phyloP scores from a whole-genome alignment of 805 yeast species.

The Candida ipomoeae region DNA sequence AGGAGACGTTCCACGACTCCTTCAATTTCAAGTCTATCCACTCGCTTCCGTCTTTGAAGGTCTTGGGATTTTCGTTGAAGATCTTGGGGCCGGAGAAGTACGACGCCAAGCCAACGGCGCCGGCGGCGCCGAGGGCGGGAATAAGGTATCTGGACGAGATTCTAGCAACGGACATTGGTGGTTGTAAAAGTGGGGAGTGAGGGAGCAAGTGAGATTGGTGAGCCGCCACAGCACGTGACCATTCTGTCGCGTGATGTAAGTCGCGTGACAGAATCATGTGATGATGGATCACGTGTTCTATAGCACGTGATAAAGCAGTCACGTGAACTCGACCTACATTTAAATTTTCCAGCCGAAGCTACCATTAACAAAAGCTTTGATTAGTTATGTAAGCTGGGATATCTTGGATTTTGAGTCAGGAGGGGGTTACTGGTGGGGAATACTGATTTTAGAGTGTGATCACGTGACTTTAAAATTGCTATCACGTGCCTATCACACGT shows the following conservation, averaged over 20 bases:
- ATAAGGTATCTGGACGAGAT: conserved; percentile 24
- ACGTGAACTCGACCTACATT: neutral
- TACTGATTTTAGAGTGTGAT: neutral
- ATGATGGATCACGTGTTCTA: no score
- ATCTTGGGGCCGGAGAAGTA: conserved; percentile 24
- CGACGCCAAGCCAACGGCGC: conserved; percentile 32
- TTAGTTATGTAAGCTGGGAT: no score
- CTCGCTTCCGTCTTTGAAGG: conserved; percentile 59
- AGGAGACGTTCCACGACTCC: conserved; percentile 46
- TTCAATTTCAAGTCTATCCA: conserved; percentile 69
- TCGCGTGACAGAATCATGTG: no score
- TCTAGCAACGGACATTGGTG: conserved; percentile 21
- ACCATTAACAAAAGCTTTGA: neutral
- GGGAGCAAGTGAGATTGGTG: no score
- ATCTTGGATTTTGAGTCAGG: no score
- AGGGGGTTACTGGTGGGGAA: no score
- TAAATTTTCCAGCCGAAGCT: no score
- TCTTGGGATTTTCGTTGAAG: conserved; percentile 37
- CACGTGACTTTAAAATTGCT: neutral
- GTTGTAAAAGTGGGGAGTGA: no score
- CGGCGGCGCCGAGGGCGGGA: conserved; percentile 29
- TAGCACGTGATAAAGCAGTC: neutral
- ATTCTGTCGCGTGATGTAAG: no score
- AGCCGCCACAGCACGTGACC: no score
- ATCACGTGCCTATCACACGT: neutral